Evolutionary conservation across 345 rosid genomes (phyloP).

Genomic region (Populus ilicifolia): DNA sequence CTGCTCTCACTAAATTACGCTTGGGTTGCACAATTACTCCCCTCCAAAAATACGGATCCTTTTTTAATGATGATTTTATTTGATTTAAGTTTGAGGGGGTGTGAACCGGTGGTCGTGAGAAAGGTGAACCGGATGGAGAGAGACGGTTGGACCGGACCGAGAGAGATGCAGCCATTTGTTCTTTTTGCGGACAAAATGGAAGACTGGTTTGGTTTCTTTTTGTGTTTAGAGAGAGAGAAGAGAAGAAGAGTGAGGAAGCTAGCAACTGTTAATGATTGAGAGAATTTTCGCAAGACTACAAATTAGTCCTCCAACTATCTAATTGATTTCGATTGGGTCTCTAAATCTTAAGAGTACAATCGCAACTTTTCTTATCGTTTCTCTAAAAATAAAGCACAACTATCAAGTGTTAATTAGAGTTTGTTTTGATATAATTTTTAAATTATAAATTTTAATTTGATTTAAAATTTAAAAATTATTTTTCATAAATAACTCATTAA

Average conservation of each 20-base stretch:
- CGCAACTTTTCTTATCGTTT: background rate
- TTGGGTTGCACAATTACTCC: slow-evolving; percentile 19
- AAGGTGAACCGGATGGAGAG: slow-evolving; percentile 30
- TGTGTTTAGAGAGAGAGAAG: background rate
- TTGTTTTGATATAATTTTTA: too few species aligned
- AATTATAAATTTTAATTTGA: too few species aligned
- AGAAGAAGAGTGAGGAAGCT: background rate
- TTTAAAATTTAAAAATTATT: too few species aligned
- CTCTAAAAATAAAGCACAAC: too few species aligned
- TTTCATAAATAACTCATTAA: too few species aligned
- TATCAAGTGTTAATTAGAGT: too few species aligned
- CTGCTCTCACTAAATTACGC: slow-evolving; percentile 44
- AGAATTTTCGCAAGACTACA: background rate
- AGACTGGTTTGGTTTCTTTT: background rate
- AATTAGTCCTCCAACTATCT: background rate
- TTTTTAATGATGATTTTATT: slow-evolving; percentile 17
- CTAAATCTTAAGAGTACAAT: background rate
- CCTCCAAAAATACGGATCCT: slow-evolving; percentile 38
- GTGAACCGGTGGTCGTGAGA: slow-evolving; percentile 31
- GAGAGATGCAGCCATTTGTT: slow-evolving; percentile 68
- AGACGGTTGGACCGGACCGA: slow-evolving; percentile 67
- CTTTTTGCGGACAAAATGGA: slow-evolving; percentile 15
- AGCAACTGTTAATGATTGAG: background rate
- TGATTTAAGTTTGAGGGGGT: slow-evolving; percentile 1
- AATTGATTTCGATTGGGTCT: background rate